Evolutionary conservation across 106 monocot genomes (phyloP).

Genomic region (Dendrobium huoshanense): DNA sequence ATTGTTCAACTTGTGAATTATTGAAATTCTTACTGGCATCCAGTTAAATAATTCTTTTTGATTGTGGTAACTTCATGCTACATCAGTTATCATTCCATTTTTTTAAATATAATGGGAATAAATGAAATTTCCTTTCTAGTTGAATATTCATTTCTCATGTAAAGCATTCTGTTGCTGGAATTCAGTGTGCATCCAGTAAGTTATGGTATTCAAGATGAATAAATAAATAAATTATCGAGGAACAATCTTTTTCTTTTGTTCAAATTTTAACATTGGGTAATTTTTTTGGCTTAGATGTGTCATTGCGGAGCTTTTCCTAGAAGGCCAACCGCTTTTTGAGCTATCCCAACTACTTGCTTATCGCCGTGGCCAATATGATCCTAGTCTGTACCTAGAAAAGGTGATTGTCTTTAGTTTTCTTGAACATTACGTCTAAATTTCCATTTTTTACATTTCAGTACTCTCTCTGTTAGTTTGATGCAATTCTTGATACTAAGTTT

Average conservation of each 20-base stretch:
- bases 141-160: background rate
- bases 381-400: constrained; percentile 78
- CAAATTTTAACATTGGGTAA: background rate
- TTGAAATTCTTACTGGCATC: too few species aligned
- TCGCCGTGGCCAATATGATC: constrained; percentile 94
- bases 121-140: background rate
- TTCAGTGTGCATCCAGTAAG: background rate
- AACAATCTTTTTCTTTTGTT: background rate
- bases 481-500: background rate
- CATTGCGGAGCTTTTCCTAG: constrained; percentile 94
- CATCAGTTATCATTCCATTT: too few species aligned
- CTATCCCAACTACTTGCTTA: constrained; percentile 94
- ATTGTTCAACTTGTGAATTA: too few species aligned
- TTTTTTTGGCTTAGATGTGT: constrained; percentile 58
- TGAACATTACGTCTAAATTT: background rate
- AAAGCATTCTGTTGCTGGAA: background rate
- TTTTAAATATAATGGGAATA: background rate
- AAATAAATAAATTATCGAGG: background rate
- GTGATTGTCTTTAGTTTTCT: constrained; percentile 14
- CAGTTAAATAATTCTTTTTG: background rate
- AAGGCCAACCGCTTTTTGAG: constrained; percentile 94
- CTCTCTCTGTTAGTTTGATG: background rate
- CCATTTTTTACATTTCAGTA: background rate
- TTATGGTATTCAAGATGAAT: background rate
- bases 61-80: background rate